Evolutionary conservation across 768 basidiomycete species (phyloP).

Genomic region (Lentinula guzmanii): DNA sequence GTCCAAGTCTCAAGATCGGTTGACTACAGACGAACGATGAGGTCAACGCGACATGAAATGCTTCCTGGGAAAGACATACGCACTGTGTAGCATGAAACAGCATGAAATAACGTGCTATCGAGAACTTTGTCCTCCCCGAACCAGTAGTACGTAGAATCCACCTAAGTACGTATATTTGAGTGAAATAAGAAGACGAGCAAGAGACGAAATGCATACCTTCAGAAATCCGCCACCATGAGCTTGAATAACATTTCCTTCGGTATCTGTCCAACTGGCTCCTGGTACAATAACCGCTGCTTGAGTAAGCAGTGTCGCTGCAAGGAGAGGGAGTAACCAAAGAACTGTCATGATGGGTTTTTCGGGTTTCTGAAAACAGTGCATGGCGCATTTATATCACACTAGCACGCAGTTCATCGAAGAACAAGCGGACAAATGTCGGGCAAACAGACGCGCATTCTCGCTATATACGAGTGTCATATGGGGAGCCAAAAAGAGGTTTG

Average conservation of each 20-base stretch:
- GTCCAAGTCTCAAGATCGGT: constrained; percentile 49
- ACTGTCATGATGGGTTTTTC: neutral
- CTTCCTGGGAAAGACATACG: constrained; percentile 2
- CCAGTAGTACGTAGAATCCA: constrained; percentile 54
- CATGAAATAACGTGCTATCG: constrained; percentile 49
- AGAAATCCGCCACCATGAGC: constrained; percentile 58
- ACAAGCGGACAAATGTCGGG: neutral
- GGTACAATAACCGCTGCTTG: constrained; percentile 46
- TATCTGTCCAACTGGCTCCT: constrained; percentile 59
- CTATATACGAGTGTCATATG: neutral
- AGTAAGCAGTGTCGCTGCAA: constrained; percentile 12
- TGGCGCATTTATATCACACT: neutral
- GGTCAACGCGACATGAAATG: neutral
- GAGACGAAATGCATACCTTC: constrained; percentile 28
- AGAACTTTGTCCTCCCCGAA: constrained; percentile 54
- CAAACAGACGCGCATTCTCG: neutral
- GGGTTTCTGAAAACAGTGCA: neutral
- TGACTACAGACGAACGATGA: constrained; percentile 23
- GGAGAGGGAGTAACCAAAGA: constrained; percentile 7
- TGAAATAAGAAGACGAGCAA: neutral
- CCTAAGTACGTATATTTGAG: constrained; percentile 20
- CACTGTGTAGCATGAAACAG: constrained; percentile 55
- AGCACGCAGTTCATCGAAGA: no score
- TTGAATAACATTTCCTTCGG: constrained; percentile 54
- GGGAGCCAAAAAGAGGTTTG: neutral